Percentiles rank a stretch among this genome's conserved stretches.
These are phyloP conservation scores for Alternaria consortialis DNA, from an alignment of 2,329 filamentous ascomycete species.

Conservation along the genomic window DNA sequence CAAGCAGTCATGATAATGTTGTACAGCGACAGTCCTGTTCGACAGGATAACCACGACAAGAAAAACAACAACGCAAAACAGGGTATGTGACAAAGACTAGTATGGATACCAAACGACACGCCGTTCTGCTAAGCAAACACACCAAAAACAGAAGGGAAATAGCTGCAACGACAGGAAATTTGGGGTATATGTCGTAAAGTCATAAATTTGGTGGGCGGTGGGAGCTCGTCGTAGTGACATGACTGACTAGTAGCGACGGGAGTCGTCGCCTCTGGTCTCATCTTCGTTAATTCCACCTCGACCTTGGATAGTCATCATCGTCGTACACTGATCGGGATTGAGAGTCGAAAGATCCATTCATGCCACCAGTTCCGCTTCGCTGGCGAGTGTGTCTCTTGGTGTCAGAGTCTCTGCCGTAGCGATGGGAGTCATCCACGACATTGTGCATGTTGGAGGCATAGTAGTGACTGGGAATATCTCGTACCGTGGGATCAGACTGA, in stretches of 20 bases:
- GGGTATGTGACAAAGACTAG: constrained; percentile 4
- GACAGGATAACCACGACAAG: background rate
- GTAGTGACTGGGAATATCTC: constrained; percentile 42
- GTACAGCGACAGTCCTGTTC: background rate
- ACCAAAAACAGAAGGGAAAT: background rate
- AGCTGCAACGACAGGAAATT: background rate
- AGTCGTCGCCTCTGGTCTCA: constrained; percentile 41
- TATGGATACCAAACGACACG: background rate
- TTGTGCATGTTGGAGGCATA: constrained; percentile 46
- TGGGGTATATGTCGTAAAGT: constrained; percentile 17
- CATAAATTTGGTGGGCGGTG: constrained; percentile 4
- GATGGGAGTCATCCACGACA: constrained; percentile 42
- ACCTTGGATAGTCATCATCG: constrained; percentile 42
- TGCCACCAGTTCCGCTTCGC: constrained; percentile 35
- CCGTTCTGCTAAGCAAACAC: background rate
- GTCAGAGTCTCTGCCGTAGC: constrained; percentile 44
- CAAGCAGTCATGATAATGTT: background rate
- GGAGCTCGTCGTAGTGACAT: background rate
- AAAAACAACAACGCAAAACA: background rate
- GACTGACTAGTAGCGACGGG: constrained; percentile 38
- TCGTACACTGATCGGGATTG: constrained; percentile 44
- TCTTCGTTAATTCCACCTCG: constrained; percentile 38
- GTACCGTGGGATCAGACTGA: constrained; percentile 45
- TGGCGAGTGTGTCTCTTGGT: constrained; percentile 37
- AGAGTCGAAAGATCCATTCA: constrained; percentile 39